These are phyloP conservation scores for Verticillium alfalfae DNA, from an alignment of 2,329 filamentous ascomycete genomes.

Conservation along the genomic window DNA sequence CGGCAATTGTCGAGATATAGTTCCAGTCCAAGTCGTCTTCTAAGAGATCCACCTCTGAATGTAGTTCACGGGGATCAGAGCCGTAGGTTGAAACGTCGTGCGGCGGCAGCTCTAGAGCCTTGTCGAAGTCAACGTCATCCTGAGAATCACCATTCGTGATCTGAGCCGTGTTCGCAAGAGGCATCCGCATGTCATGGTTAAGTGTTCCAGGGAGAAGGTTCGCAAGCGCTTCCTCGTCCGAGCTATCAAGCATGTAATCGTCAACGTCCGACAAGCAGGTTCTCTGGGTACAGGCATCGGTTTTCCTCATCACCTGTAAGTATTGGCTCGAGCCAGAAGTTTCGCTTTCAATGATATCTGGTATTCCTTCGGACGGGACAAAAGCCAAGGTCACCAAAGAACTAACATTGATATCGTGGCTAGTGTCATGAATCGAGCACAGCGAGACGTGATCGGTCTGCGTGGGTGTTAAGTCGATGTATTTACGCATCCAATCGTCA, in stretches of 20 bases:
- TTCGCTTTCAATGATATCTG: too few relatives aligned
- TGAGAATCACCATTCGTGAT: not conserved
- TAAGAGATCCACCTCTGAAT: slow-evolving; percentile 18
- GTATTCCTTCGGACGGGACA: too few relatives aligned
- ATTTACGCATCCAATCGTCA: not conserved
- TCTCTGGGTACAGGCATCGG: not conserved
- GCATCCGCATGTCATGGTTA: not conserved
- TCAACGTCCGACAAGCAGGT: not conserved
- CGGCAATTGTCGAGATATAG: slow-evolving; percentile 13
- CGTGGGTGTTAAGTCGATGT: not conserved
- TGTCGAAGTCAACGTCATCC: not conserved
- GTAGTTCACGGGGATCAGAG: not conserved
- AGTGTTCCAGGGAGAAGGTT: not conserved
- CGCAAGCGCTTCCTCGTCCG: not conserved
- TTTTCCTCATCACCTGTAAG: too few relatives aligned
- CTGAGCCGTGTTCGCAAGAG: not conserved
- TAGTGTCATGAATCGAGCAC: not conserved
- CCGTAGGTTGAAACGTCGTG: not conserved
- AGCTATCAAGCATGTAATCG: not conserved
- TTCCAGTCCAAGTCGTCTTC: slow-evolving; percentile 36
- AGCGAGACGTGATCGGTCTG: not conserved
- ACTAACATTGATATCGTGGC: not conserved
- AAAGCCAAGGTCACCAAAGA: too few relatives aligned
- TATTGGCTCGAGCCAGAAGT: too few relatives aligned
- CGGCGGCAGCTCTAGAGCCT: not conserved